Evolutionary conservation across 2,329 filamentous ascomycete species (phyloP).

Genomic region (Arthroderma uncinatum): DNA sequence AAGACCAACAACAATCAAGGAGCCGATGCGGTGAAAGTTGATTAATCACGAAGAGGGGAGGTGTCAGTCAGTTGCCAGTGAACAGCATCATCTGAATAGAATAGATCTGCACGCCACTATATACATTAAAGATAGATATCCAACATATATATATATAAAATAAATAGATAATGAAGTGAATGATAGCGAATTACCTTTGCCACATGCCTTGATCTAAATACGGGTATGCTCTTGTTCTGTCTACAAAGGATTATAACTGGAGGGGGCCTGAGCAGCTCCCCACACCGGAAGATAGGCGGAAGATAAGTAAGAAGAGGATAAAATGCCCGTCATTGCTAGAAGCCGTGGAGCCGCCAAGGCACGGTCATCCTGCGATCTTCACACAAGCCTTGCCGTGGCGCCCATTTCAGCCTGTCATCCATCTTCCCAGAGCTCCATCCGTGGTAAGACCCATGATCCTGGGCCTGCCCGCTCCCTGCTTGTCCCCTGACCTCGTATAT

Average conservation of each 20-base stretch:
- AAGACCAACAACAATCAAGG: neutral
- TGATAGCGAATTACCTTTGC: no score
- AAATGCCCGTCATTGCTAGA: neutral
- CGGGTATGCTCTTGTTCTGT: no score
- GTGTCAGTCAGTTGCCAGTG: neutral
- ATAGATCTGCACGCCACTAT: neutral
- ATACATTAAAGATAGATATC: neutral
- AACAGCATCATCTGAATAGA: neutral
- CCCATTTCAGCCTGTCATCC: neutral
- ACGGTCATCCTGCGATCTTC: neutral
- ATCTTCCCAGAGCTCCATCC: neutral
- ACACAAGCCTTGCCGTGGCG: constrained; percentile 2
- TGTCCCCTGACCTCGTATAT: neutral
- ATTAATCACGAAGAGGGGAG: neutral
- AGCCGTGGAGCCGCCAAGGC: neutral
- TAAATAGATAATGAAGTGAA: no score
- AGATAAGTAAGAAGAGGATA: constrained; percentile 1
- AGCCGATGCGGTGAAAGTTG: neutral
- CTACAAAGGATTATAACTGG: neutral
- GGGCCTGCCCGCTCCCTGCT: neutral
- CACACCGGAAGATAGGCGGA: neutral
- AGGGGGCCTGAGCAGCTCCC: neutral
- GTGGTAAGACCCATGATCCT: neutral
- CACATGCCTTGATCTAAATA: neutral
- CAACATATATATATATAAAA: no score